Evolutionary conservation across 805 yeast genomes (phyloP).

Genomic region (Yamadazyma insecticola): DNA sequence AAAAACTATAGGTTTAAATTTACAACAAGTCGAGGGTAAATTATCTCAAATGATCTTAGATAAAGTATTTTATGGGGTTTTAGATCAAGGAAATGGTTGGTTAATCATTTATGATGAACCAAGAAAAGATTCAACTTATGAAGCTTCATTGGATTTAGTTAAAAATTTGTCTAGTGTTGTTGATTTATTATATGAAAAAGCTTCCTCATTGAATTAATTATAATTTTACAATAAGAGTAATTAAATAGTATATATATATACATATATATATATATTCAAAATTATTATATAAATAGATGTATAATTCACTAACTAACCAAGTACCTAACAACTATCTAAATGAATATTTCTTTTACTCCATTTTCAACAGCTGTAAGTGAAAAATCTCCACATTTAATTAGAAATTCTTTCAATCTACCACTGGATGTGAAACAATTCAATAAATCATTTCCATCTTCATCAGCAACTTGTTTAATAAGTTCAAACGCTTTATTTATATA

Average conservation of each 20-base stretch:
- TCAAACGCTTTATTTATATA: constrained; percentile 55
- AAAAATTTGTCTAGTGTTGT: constrained; percentile 85
- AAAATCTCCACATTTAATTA: constrained; percentile 49
- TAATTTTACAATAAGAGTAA: constrained; percentile 2
- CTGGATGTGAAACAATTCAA: constrained; percentile 57
- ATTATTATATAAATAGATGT: constrained; percentile 4
- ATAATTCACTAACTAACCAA: too few species aligned
- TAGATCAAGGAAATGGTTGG: constrained; percentile 99
- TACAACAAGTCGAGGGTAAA: constrained; percentile 88
- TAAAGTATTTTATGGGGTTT: constrained; percentile 89
- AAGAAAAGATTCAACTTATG: constrained; percentile 81
- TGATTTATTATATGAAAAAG: constrained; percentile 90
- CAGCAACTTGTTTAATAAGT: constrained; percentile 61
- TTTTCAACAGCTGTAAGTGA: constrained; percentile 46
- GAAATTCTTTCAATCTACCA: constrained; percentile 53
- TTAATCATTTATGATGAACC: constrained; percentile 87
- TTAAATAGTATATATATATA: constrained; percentile 7
- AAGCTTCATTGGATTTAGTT: constrained; percentile 79
- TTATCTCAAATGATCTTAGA: constrained; percentile 95
- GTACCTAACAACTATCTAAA: constrained; percentile 8
- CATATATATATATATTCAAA: constrained; percentile 6
- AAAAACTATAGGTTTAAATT: constrained; percentile 79
- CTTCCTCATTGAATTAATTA: constrained; percentile 66
- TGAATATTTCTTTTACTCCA: constrained; percentile 44
- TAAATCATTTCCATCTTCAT: constrained; percentile 54